These are phyloP conservation scores for Quercus berberidifolia DNA, from an alignment of 306 rosid species.

Conservation along the genomic window DNA sequence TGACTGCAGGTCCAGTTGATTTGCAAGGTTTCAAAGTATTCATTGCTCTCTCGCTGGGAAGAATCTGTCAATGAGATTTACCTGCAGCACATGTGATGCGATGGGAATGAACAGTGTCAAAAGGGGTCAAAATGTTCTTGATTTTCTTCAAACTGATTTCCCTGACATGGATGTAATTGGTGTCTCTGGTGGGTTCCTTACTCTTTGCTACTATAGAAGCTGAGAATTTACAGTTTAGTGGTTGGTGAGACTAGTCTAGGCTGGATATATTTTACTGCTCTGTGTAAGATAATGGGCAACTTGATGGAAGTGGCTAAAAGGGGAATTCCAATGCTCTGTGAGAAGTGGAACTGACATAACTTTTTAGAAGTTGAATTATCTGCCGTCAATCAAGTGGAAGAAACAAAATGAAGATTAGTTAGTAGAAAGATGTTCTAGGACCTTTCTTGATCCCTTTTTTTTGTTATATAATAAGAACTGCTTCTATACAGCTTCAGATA, in stretches of 20 bases:
- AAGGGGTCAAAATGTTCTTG: slow-evolving; percentile 70
- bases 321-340: not conserved
- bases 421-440: not conserved
- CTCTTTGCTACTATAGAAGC: not conserved
- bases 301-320: slow-evolving; percentile 69
- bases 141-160: slow-evolving; percentile 52
- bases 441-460: not conserved
- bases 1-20: slow-evolving; percentile 59
- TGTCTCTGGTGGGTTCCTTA: slow-evolving; percentile 45
- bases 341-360: not conserved
- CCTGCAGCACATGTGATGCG: slow-evolving; percentile 71
- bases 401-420: not conserved
- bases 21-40: slow-evolving; percentile 52
- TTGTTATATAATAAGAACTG: not conserved
- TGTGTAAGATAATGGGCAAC: slow-evolving; percentile 42
- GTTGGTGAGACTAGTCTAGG: not conserved
- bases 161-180: slow-evolving; percentile 82
- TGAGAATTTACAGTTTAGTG: not conserved
- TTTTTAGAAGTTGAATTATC: not conserved
- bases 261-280: not conserved
- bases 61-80: slow-evolving; percentile 55
- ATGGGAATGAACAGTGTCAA: slow-evolving; percentile 83
- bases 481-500: not conserved
- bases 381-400: not conserved
- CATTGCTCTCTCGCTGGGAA: slow-evolving; percentile 59